A percentile compares a stretch with the other conserved stretches of the same genome.
These are phyloP conservation scores for Solanum infundibuliforme DNA, from an alignment of 257 asterid species.

Conservation along the genomic window DNA sequence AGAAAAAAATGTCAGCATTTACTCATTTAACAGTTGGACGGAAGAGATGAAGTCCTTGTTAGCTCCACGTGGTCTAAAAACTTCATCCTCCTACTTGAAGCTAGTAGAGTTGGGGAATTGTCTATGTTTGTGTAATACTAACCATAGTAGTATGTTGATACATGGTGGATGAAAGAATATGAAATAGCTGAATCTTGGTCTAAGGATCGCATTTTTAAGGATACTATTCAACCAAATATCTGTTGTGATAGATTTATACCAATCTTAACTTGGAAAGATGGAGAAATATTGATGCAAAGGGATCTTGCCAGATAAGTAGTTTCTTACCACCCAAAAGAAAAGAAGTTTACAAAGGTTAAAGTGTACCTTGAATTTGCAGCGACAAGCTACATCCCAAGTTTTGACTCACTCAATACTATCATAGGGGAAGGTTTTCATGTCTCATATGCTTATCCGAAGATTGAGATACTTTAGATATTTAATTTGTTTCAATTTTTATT, in stretches of 20 bases:
- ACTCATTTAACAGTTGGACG: neutral
- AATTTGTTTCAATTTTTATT: too few species aligned
- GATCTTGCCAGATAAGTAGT: too few species aligned
- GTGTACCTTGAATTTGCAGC: neutral
- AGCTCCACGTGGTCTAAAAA: neutral
- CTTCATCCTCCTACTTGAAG: neutral
- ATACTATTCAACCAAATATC: neutral
- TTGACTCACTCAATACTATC: neutral
- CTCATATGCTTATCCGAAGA: neutral
- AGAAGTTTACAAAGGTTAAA: too few species aligned
- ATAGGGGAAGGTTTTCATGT: neutral
- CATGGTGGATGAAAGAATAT: neutral
- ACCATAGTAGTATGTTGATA: neutral
- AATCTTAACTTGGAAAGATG: too few species aligned
- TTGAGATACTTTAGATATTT: too few species aligned
- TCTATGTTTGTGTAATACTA: neutral
- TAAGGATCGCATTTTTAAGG: too few species aligned
- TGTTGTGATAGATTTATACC: neutral
- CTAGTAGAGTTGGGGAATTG: neutral
- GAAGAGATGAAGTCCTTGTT: neutral
- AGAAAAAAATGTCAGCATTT: neutral
- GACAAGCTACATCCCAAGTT: neutral
- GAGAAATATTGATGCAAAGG: too few species aligned
- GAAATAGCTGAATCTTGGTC: too few species aligned
- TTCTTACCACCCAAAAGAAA: too few species aligned